Evolutionary conservation across 495 filamentous ascomycete species (phyloP), one percentile per base, ranked within the genome.

Genomic region (Penicillium longicatenatum): DNA sequence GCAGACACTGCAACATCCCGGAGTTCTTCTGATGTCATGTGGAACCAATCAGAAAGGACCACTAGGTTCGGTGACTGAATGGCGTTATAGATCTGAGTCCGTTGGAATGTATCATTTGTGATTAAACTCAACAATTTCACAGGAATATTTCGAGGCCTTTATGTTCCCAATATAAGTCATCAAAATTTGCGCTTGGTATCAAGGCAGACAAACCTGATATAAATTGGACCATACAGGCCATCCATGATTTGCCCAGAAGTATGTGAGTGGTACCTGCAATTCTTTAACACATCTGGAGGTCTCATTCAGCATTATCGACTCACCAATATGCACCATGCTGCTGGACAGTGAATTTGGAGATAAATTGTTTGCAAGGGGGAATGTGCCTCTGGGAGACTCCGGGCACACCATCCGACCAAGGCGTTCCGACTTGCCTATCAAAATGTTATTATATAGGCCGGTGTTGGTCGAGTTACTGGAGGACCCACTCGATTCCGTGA

Each of bases 381-480:
- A 86, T 82, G 2, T 75, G 69, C n/a, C 64, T 68, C 63, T 83
- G 72, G 11, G 69, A 64, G 8, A 81, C 49, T 19, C 79, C 79
- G n/a, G 81, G 78, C n/a, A 83, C 80, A 12, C 83, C 83, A 67
- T 82, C 79, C 1, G 73, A 68, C 72, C 72, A 80, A 6, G 78
- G 77, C 1, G 74, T 80, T 31, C 65, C 61, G 5, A 39, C 31
- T 56, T 62, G 41, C 17, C 37, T 39, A 5, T 6, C 14, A 1
- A 39, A 2, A 17, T 39, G 37, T 16, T 16, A 6, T 1, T 39
- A 17, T 17, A 16, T 17, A 17, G 2, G 37, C 3, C 2, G 3
- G 14, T 7, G 14, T 17, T 39, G 7, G 4, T 7, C 31, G 6
- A 11, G n/a, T 14, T 1, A 8, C n/a, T 26, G 46, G 12, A 9